Base-by-base conservation (phyloP, 164 flowering plant genomes). In the Vitis amurensis region DNA sequence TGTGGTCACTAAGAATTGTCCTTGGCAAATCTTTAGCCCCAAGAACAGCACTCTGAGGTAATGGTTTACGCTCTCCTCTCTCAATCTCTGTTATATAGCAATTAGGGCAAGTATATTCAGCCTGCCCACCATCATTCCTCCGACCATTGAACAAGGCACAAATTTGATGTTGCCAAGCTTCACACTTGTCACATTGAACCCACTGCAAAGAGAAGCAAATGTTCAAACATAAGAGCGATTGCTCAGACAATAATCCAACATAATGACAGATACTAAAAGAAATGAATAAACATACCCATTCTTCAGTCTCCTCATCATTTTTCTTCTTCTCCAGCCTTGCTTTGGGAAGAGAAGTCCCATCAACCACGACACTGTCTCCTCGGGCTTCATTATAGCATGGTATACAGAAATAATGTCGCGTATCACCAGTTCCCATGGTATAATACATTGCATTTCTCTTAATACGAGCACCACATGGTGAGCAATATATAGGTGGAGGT, bases 181-280 rank as follows among this genome's bases (percentile, higher is more conserved):
- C 98, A 85, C 99, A 96, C 64, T 89, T 96, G 73, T 92, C 99
- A 80, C 99, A 96, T 83, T 96, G 98, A 72, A 93, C 99, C 99
- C 99, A 96, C 99, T 96, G 94, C 76, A 85, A 8, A 70, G 23
- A n/a, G 50, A 17, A 50, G 68, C 4, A 15, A 66, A 61, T n/a
- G 16, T 57, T n/a, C 44, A 63, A 15, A 63, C 31, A 56, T 47
- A 15, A 27, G 7, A 69, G 29, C 37, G 68, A 14, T 13, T 17
- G 50, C 55, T 49, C 15, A 5, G 59, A 59, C 49, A 30, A 52
- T 50, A 8, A 67, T n/a, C 9, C 30, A 50, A 50, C 27, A 23
- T 27, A 49, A 47, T 8, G 23, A 63, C 9, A 67, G 48, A 23
- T 3, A 53, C 10, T 63, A 23, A 30, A 51, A 44, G 30, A 50